A percentile compares a stretch with the other conserved stretches of the same genome.
phyloP scores from a whole-genome alignment of 495 filamentous ascomycete genomes.

The Xylaria cubensis region DNA sequence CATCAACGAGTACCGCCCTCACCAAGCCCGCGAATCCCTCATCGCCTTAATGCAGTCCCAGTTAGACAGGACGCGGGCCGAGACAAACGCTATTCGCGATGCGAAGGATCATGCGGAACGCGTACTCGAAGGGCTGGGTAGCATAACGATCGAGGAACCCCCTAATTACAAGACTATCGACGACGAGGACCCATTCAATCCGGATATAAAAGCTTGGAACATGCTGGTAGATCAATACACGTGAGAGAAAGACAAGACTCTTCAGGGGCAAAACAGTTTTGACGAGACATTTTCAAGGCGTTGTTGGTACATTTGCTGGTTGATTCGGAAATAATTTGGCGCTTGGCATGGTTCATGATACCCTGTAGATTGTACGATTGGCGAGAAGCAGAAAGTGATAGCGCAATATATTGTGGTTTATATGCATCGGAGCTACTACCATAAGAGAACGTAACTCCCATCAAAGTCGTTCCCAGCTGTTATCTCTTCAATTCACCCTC shows the following conservation, averaged over 20 bases:
- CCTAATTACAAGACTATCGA: conserved; percentile 22
- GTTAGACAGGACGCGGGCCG: conserved; percentile 71
- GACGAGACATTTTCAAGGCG: background rate
- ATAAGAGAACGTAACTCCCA: background rate
- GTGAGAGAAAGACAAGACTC: background rate
- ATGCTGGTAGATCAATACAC: background rate
- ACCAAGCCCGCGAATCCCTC: conserved; percentile 90
- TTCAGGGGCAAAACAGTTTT: background rate
- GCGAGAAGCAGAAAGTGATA: background rate
- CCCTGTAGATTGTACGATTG: background rate
- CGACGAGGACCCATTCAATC: conserved; percentile 26
- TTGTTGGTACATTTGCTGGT: background rate
- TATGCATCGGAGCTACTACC: background rate
- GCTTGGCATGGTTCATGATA: conserved; percentile 12
- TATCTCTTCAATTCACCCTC: too few relatives aligned
- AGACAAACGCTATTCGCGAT: conserved; percentile 76
- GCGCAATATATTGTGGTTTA: background rate
- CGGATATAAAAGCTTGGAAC: conserved; percentile 21
- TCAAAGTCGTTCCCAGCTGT: too few relatives aligned
- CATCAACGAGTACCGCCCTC: conserved; percentile 92
- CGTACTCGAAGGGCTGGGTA: conserved; percentile 69
- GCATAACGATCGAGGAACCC: conserved; percentile 46
- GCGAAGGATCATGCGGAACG: conserved; percentile 74
- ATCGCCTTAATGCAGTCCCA: conserved; percentile 93
- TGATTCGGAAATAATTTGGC: background rate